Evolutionary conservation across 805 yeast species (phyloP).

Genomic region (Candida silvicultrix): DNA sequence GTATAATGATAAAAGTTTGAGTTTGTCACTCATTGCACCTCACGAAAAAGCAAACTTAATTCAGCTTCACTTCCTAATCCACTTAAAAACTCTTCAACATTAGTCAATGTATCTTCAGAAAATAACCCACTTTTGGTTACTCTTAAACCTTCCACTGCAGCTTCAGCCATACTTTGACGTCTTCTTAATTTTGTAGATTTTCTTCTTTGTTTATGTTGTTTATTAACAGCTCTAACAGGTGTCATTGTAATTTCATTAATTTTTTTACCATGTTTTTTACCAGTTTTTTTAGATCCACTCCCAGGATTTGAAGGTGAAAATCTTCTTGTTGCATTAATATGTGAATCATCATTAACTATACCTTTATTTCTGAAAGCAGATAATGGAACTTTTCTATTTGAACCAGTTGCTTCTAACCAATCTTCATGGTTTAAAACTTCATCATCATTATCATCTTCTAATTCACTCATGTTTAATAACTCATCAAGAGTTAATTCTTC

Average conservation of each 20-base stretch:
- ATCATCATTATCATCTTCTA: conserved; percentile 65
- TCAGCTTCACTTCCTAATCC: conserved; percentile 42
- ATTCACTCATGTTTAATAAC: conserved; percentile 78
- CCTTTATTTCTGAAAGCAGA: conserved; percentile 90
- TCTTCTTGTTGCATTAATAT: conserved; percentile 21
- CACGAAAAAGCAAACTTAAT: conserved; percentile 29
- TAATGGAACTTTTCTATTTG: conserved; percentile 60
- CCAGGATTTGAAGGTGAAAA: conserved; percentile 9
- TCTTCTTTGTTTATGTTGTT: conserved; percentile 8
- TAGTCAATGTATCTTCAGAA: conserved; percentile 67
- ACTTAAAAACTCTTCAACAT: conserved; percentile 63
- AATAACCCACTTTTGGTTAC: conserved; percentile 73
- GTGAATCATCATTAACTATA: conserved; percentile 24
- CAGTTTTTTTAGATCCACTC: conserved; percentile 1
- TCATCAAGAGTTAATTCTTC: conserved; percentile 65
- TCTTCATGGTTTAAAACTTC: conserved; percentile 28
- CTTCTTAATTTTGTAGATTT: conserved; percentile 37
- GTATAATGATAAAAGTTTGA: neutral
- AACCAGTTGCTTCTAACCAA: conserved; percentile 28
- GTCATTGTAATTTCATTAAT: conserved; percentile 13
- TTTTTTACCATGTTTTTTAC: conserved; percentile 7
- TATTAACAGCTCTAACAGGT: conserved; percentile 12
- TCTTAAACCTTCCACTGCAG: conserved; percentile 68
- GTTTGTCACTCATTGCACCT: conserved; percentile 6
- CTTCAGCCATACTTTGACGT: conserved; percentile 66